Evolutionary conservation across 163 green algal genomes (phyloP).

Genomic region (Dunaliella salina): DNA sequence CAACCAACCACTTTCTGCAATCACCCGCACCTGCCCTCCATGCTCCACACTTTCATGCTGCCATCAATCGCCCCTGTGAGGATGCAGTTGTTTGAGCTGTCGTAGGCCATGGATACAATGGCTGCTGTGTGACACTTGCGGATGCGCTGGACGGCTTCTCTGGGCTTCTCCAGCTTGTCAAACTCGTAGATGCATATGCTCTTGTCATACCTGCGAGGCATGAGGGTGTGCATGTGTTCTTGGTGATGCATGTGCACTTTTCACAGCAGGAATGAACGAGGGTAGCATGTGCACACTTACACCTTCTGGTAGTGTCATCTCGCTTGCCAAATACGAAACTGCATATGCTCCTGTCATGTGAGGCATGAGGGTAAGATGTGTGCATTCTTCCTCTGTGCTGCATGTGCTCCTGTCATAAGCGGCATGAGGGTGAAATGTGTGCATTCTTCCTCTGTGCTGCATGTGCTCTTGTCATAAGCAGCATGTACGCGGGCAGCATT

Average conservation of each 20-base stretch:
- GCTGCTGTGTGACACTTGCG: constrained; percentile 47
- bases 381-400: too few relatives aligned
- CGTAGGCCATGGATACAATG: constrained; percentile 53
- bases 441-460: too few relatives aligned
- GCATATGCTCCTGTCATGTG: too few relatives aligned
- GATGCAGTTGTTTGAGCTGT: constrained; percentile 56
- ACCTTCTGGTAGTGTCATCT: too few relatives aligned
- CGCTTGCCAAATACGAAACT: too few relatives aligned
- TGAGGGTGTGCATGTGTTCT: too few relatives aligned
- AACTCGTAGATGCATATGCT: constrained; percentile 59
- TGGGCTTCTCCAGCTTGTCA: constrained; percentile 63
- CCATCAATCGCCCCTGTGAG: constrained; percentile 57
- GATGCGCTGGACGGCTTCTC: constrained; percentile 53
- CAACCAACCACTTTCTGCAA: neutral
- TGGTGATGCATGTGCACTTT: constrained; percentile 50
- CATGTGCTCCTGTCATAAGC: constrained; percentile 54
- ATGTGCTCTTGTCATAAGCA: too few relatives aligned
- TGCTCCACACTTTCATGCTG: constrained; percentile 61
- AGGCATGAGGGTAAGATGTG: too few relatives aligned
- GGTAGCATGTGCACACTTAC: too few relatives aligned
- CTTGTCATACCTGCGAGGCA: constrained; percentile 50
- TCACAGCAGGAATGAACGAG: constrained; percentile 42
- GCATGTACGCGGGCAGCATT: too few relatives aligned
- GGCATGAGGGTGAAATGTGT: neutral
- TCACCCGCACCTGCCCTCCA: constrained; percentile 54